Percentiles rank a stretch among this genome's conserved stretches.
phyloP scores from a whole-genome alignment of 805 yeast species.

The Ogataea populi-albae region DNA sequence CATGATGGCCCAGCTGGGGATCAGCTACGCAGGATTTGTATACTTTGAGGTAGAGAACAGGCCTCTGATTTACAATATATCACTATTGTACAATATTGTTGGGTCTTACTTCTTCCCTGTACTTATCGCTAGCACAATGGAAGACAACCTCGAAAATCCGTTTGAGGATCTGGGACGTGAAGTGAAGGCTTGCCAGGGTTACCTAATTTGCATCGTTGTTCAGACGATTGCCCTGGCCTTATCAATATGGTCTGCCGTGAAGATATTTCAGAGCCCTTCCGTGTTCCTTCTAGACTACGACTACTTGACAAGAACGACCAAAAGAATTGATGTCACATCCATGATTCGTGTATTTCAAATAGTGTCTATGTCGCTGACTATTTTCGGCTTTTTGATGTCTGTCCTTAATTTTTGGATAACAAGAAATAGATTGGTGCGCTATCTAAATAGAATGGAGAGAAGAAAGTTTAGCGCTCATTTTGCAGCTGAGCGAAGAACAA shows the following conservation, averaged over 20 bases:
- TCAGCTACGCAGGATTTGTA: constrained; percentile 29
- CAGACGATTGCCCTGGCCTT: constrained; percentile 21
- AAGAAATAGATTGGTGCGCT: constrained; percentile 23
- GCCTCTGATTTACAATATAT: constrained; percentile 22
- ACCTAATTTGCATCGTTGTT: constrained; percentile 16
- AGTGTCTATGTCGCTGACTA: constrained; percentile 21
- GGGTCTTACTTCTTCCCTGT: constrained; percentile 29
- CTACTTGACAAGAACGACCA: constrained; percentile 9
- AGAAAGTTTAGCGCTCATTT: constrained; percentile 2
- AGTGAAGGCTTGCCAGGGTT: constrained; percentile 20
- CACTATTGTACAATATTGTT: constrained; percentile 24
- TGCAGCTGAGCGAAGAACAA: neutral
- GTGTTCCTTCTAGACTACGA: constrained; percentile 14
- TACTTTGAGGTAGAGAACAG: constrained; percentile 25
- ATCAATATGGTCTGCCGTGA: constrained; percentile 22
- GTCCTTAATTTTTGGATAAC: constrained; percentile 23
- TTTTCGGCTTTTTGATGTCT: constrained; percentile 20
- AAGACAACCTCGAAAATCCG: constrained; percentile 25
- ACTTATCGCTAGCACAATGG: constrained; percentile 20
- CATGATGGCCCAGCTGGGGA: constrained; percentile 25
- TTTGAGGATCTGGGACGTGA: constrained; percentile 24
- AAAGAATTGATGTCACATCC: constrained; percentile 19
- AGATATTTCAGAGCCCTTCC: constrained; percentile 12
- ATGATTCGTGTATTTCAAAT: constrained; percentile 23
- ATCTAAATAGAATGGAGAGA: constrained; percentile 26